Base-by-base conservation (phyloP, 768 basidiomycete genomes). In the Mrakia blollopis region DNA sequence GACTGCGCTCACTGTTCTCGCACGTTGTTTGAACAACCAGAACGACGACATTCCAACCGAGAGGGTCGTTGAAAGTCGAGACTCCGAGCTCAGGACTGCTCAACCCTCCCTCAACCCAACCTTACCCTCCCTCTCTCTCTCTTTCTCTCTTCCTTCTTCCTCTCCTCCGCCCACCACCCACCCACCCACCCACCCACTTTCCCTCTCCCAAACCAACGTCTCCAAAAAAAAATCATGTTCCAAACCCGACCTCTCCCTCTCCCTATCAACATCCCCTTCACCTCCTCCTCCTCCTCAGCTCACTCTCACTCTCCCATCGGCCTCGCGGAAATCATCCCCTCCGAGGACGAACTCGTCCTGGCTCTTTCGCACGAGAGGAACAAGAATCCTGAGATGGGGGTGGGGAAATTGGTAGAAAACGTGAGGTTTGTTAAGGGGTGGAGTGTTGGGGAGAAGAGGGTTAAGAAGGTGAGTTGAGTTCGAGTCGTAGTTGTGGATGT, bases 371-470 rank as follows among this genome's bases (percentile, higher is more conserved):
- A 14, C 32, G 47, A 30, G 7, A 30, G 50, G 30, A 32, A 32
- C 28, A 25, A 54, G 35, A 25, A 54, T 25, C 71, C 71, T 23
- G 35, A 72, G 21, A 30, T 72, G 30, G 71, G 28, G 21, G n/a
- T 72, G 23, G 25, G 52, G 71, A 72, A 72, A n/a, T 30, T 72
- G 9, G 47, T 72, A 8, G 71, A 72, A 18, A 52, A 50, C 25
- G 47, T 72, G 10, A n/a, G 71, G 52, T 72, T 37, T 32, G 32
- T 52, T 6, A 50, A 52, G 21, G 47, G 47, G 8, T 72, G 71
- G 71, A 72, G 47, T 35, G 47, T 72, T 25, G 71, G 71, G 4
- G 71, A 72, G 54, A 72, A 72, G 54, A 52, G 71, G 37, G 23
- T 72, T 9, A 52, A 50, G 21, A 72, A 72, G 54, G 71, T 72